These are phyloP conservation scores for Alternaria tenuissima DNA, from an alignment of 2,329 filamentous ascomycete genomes.

Conservation along the genomic window DNA sequence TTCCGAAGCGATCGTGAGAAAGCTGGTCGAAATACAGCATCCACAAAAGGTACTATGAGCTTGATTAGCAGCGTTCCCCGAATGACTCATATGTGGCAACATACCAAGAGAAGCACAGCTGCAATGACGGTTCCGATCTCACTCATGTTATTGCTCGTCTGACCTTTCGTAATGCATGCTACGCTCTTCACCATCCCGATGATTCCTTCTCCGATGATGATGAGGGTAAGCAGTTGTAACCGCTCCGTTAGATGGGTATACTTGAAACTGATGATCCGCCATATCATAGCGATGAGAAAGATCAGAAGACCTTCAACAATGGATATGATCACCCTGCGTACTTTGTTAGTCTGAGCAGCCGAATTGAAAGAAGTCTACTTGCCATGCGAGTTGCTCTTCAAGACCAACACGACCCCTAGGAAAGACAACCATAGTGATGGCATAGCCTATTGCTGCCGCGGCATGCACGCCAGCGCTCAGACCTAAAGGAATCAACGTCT, in stretches of 20 bases:
- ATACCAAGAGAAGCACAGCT: conserved; percentile 28
- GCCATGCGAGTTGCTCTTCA: conserved; percentile 31
- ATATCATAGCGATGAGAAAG: conserved; percentile 45
- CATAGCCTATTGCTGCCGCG: conserved; percentile 23
- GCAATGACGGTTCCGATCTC: conserved; percentile 33
- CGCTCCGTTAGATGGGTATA: conserved; percentile 67
- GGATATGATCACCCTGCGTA: conserved; percentile 25
- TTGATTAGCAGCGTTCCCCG: too few relatives aligned
- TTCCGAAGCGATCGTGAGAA: conserved; percentile 56
- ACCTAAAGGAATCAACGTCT: conserved; percentile 29
- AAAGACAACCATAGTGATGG: conserved; percentile 22
- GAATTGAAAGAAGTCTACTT: neutral
- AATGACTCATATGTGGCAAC: neutral
- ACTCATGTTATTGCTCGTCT: conserved; percentile 25
- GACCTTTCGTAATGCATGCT: conserved; percentile 33
- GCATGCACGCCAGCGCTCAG: conserved; percentile 27
- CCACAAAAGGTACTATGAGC: conserved; percentile 60
- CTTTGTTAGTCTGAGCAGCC: conserved; percentile 1
- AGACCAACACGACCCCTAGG: conserved; percentile 19
- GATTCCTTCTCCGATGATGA: conserved; percentile 70
- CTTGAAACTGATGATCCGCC: conserved; percentile 64
- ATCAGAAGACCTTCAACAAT: conserved; percentile 32
- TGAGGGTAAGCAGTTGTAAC: conserved; percentile 67
- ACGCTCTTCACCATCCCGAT: conserved; percentile 61
- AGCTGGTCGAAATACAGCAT: conserved; percentile 66